Conservation (phyloP, 495 filamentous ascomycete genomes). For the Hypoxylon fragiforme region DNA sequence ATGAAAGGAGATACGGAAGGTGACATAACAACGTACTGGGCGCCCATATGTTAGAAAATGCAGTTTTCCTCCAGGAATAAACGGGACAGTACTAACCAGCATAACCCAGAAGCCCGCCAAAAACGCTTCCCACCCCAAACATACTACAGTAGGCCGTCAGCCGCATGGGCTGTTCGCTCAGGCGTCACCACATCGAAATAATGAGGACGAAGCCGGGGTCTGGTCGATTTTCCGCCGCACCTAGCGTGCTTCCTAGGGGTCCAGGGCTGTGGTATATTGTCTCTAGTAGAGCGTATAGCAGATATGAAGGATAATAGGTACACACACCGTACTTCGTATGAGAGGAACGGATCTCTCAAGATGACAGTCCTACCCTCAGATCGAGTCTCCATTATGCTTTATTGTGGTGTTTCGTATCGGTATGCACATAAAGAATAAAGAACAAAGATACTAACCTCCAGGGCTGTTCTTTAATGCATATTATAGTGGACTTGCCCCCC, state of each 20-base stretch:
- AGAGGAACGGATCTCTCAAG: too few relatives aligned
- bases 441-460: too few relatives aligned
- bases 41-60: neutral
- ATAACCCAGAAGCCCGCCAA: constrained; percentile 56
- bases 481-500: too few relatives aligned
- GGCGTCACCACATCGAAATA: constrained; percentile 61
- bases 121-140: constrained; percentile 60
- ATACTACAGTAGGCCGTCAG: constrained; percentile 59
- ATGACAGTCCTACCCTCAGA: too few relatives aligned
- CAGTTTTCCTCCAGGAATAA: neutral
- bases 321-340: too few relatives aligned
- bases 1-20: too few relatives aligned
- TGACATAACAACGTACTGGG: constrained; percentile 7
- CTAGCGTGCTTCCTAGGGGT: constrained; percentile 49
- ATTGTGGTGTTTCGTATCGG: too few relatives aligned
- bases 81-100: constrained; percentile 46
- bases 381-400: too few relatives aligned
- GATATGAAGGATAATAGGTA: too few relatives aligned
- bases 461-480: too few relatives aligned
- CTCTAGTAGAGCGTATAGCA: constrained; percentile 51
- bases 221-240: constrained; percentile 60
- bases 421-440: too few relatives aligned
- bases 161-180: constrained; percentile 58
- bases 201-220: constrained; percentile 62
- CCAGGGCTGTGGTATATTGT: constrained; percentile 41